A percentile compares a stretch with the other conserved stretches of the same genome.
phyloP scores from a whole-genome alignment of 352 stramenopile species.

The Phytophthora podocarpi region DNA sequence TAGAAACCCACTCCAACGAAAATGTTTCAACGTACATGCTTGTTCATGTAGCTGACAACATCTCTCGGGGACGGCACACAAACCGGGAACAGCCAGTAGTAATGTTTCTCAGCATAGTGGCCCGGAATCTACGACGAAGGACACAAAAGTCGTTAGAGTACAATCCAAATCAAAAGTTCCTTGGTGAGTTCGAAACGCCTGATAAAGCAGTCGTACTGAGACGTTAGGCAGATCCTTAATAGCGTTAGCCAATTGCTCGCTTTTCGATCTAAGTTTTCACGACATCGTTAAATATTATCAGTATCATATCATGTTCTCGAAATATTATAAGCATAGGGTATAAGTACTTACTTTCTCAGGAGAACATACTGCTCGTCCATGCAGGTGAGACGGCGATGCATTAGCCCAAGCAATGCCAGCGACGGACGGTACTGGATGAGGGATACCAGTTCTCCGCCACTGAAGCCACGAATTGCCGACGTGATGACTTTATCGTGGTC shows the following conservation, averaged over 20 bases:
- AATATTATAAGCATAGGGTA: not conserved
- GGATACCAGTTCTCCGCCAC: constrained; percentile 74
- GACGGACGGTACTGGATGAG: constrained; percentile 78
- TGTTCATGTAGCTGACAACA: constrained; percentile 76
- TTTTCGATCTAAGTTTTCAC: constrained; percentile 53
- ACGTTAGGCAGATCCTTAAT: constrained; percentile 64
- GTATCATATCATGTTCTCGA: not conserved
- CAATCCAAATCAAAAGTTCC: not conserved
- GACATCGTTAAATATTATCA: not conserved
- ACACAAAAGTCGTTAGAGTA: too few species aligned
- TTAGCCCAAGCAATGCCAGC: constrained; percentile 74
- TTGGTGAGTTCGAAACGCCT: not conserved
- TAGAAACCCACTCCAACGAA: not conserved
- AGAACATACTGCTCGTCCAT: constrained; percentile 76
- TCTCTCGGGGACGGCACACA: constrained; percentile 57
- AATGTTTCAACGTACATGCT: constrained; percentile 46
- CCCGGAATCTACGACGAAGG: constrained; percentile 57
- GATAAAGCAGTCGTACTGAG: constrained; percentile 34
- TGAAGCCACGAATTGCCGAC: constrained; percentile 83
- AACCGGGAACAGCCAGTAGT: constrained; percentile 86
- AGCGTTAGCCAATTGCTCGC: constrained; percentile 58
- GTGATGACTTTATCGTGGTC: constrained; percentile 85
- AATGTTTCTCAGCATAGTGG: constrained; percentile 60
- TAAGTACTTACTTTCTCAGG: constrained; percentile 68
- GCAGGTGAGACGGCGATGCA: constrained; percentile 68